phyloP scores from a whole-genome alignment of 176 grass and related monocot species.

The Oryza officinalis region DNA sequence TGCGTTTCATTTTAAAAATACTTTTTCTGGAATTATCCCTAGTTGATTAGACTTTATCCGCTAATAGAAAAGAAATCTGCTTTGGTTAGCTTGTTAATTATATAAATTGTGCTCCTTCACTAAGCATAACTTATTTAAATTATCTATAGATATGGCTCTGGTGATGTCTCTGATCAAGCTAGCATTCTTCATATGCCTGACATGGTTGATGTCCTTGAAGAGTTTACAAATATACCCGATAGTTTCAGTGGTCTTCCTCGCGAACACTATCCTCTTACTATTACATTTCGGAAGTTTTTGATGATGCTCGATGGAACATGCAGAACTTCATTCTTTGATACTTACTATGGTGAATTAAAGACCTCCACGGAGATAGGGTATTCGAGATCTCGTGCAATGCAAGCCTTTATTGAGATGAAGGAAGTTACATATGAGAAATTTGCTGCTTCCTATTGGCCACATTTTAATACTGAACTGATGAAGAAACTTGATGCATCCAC shows the following conservation, averaged over 20 bases:
- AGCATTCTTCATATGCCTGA: constrained; percentile 64
- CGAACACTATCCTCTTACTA: constrained; percentile 62
- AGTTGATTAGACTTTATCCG: too few relatives aligned
- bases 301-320: constrained; percentile 93
- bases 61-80: neutral
- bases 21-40: too few relatives aligned
- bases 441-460: constrained; percentile 70
- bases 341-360: constrained; percentile 45
- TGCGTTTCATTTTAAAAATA: too few relatives aligned
- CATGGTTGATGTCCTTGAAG: constrained; percentile 46
- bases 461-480: constrained; percentile 62
- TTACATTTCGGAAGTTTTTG: constrained; percentile 80
- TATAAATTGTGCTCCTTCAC: neutral
- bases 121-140: constrained; percentile 11
- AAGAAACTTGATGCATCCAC: constrained; percentile 75
- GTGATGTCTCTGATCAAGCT: constrained; percentile 31
- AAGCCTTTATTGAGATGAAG: constrained; percentile 60
- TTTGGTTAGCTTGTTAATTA: neutral
- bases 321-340: constrained; percentile 67
- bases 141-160: constrained; percentile 53
- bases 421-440: constrained; percentile 88
- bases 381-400: constrained; percentile 55
- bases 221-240: constrained; percentile 72
- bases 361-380: constrained; percentile 40
- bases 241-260: constrained; percentile 44